phyloP scores from a whole-genome alignment of 2,329 filamentous ascomycete genomes.

The Karstenula rhodostoma region DNA sequence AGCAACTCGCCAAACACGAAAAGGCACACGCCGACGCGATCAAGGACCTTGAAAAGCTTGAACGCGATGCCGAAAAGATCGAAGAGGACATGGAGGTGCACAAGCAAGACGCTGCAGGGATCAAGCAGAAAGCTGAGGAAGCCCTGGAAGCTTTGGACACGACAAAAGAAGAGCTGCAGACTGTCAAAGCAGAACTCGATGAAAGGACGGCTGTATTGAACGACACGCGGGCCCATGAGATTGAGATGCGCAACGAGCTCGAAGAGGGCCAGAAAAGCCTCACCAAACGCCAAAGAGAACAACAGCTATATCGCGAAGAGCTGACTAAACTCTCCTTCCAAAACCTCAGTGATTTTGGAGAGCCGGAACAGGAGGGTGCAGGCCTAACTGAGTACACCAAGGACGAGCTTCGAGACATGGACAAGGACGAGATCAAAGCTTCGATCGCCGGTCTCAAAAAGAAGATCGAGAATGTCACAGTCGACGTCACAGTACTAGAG shows the following conservation, averaged over 20 bases:
- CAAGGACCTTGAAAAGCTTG: slow-evolving; percentile 77
- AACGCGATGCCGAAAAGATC: slow-evolving; percentile 77
- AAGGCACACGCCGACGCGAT: slow-evolving; percentile 81
- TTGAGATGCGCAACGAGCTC: slow-evolving; percentile 98
- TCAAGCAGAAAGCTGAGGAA: slow-evolving; percentile 77
- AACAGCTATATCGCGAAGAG: slow-evolving; percentile 83
- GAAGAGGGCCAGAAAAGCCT: slow-evolving; percentile 95
- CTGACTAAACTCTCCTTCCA: slow-evolving; percentile 83
- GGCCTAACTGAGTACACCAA: slow-evolving; percentile 79
- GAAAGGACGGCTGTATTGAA: slow-evolving; percentile 87
- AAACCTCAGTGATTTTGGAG: slow-evolving; percentile 70
- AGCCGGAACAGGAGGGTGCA: slow-evolving; percentile 56
- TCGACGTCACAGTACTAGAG: slow-evolving; percentile 86
- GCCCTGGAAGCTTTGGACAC: slow-evolving; percentile 78
- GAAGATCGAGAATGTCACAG: slow-evolving; percentile 82
- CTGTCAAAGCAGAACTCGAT: slow-evolving; percentile 85
- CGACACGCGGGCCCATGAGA: slow-evolving; percentile 85
- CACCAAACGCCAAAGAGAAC: slow-evolving; percentile 82
- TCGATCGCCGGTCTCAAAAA: slow-evolving; percentile 73
- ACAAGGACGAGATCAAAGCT: slow-evolving; percentile 68
- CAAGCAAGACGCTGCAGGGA: slow-evolving; percentile 75
- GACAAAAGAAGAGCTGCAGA: slow-evolving; percentile 81
- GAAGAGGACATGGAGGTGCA: slow-evolving; percentile 82
- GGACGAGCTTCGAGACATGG: slow-evolving; percentile 70
- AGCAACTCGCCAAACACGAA: slow-evolving; percentile 85